Evolutionary conservation across 2,329 filamentous ascomycete species (phyloP), one percentile per base, ranked within the genome.

Genomic region (Sporothrix inflata): DNA sequence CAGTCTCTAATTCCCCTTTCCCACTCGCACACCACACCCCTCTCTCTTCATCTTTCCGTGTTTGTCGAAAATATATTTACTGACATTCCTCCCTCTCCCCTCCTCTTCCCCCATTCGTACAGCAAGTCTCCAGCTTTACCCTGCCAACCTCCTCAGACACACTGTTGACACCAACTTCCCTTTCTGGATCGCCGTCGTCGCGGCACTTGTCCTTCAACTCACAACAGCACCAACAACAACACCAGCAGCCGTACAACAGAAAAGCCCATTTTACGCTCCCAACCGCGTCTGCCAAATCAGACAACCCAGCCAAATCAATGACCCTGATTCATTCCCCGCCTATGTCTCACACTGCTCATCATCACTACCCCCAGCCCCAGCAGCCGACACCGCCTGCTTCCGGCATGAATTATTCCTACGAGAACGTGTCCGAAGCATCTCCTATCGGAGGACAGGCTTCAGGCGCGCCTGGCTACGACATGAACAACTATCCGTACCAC

Each of bases 351-450:
- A 40, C 65, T 19, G 27, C 8, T 4, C 27, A 49, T n/a, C 27
- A 49, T n/a, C 11, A 38, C 4, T 49, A 67, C 27, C 27, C 24
- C 21, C 65, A 49, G 9, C 45, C 38, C 16, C 65, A 49, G 14
- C 65, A 49, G 63, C 63, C 63, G 14, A 49, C 63, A 19, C 63
- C 63, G 27, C 63, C 63, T 5, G 12, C 63, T n/a, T 49, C 63
- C 9, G 21, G 40, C 40, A 47, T 51, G 45, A 9, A n/a, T 11
- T 67, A 67, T 21, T 8, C 21, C 8, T 67, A 51, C 14, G 45
- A 51, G 8, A 51, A 9, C 65, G 27, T n/a, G 16, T 27, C 63
- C 4, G 63, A 49, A 49, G 42, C 30, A 9, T n/a, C 65, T 7
- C 2, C 27, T 11, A 65, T 65, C 38, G 38, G 21, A 45, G 19